Evolutionary conservation across 2,329 filamentous ascomycete species (phyloP).

Genomic region (Fusarium subglutinans): DNA sequence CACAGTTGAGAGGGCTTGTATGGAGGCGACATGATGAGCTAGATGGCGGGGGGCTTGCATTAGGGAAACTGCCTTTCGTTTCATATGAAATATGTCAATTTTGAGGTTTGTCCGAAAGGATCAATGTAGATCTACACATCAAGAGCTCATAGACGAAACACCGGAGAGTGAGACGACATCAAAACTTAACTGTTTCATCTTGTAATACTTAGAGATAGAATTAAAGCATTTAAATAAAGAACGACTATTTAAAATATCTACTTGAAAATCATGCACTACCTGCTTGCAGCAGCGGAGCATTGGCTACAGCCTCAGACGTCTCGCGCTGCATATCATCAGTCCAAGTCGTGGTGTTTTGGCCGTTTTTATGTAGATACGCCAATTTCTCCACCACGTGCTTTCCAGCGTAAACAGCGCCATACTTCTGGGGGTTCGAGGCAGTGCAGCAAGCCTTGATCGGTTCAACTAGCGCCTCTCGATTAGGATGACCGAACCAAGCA

Average conservation of each 20-base stretch:
- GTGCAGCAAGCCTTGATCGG: not conserved
- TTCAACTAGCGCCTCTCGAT: not conserved
- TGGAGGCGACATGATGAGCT: not conserved
- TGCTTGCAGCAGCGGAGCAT: not conserved
- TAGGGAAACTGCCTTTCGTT: fast-evolving
- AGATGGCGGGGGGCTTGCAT: not conserved
- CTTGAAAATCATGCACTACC: not conserved
- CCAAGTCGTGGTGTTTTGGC: not conserved
- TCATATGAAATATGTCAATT: fast-evolving
- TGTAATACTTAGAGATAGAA: too few species aligned
- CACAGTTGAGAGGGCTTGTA: too few species aligned
- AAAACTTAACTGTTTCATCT: fast-evolving
- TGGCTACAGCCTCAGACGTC: not conserved
- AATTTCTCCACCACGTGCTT: not conserved
- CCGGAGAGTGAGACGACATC: not conserved
- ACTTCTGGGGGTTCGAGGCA: not conserved
- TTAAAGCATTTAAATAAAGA: not conserved
- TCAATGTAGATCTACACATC: too few species aligned
- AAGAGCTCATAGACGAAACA: fast-evolving
- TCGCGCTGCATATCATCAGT: not conserved
- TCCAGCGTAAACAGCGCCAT: not conserved
- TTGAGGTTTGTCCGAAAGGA: fast-evolving
- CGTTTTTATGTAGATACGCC: not conserved
- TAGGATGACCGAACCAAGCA: not conserved
- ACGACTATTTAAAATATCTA: too few species aligned